Percentiles rank a stretch among this genome's conserved stretches.
Conservation (phyloP, 2,329 filamentous ascomycete species). For the Fusarium falciforme region DNA sequence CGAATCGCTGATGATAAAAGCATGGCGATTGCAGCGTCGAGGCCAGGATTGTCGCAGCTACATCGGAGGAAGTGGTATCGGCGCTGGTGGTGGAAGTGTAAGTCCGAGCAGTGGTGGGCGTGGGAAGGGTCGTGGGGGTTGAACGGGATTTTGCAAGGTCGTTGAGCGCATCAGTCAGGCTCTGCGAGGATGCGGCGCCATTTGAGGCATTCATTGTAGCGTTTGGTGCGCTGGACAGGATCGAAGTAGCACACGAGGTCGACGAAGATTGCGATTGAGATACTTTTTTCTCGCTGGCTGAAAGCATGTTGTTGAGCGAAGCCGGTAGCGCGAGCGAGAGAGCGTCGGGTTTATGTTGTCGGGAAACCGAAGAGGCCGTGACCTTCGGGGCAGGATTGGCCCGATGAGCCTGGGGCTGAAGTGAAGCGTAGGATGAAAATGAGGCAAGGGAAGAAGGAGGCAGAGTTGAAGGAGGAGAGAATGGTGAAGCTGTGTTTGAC, state of each 20-base stretch:
- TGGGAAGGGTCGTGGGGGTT: constrained; percentile 41
- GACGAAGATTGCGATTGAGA: constrained; percentile 46
- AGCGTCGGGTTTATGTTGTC: constrained; percentile 70
- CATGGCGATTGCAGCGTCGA: constrained; percentile 85
- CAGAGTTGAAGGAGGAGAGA: constrained; percentile 7
- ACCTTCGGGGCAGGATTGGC: constrained; percentile 79
- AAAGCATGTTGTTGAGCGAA: constrained; percentile 63
- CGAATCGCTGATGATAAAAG: constrained; percentile 97
- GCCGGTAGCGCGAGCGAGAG: constrained; percentile 61
- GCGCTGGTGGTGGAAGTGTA: constrained; percentile 22
- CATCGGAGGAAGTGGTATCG: constrained; percentile 24
- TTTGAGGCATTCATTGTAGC: constrained; percentile 42
- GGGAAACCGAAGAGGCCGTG: constrained; percentile 76
- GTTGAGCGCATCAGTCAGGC: constrained; percentile 71
- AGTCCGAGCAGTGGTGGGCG: constrained; percentile 38
- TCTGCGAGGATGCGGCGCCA: constrained; percentile 64
- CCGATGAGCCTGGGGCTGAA: constrained; percentile 13
- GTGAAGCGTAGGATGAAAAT: constrained; percentile 2
- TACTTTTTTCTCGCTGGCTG: constrained; percentile 52
- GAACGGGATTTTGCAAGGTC: constrained; percentile 60
- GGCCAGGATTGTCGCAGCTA: constrained; percentile 27
- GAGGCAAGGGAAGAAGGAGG: constrained; percentile 41
- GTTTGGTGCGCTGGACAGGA: constrained; percentile 8
- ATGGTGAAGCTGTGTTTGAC: constrained; percentile 4
- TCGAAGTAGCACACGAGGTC: constrained; percentile 11